Percentiles rank a stretch among this genome's conserved stretches.
Evolutionary conservation across 1,284 basidiomycete species (phyloP).

Genomic region (Cutaneotrichosporon curvatum): DNA sequence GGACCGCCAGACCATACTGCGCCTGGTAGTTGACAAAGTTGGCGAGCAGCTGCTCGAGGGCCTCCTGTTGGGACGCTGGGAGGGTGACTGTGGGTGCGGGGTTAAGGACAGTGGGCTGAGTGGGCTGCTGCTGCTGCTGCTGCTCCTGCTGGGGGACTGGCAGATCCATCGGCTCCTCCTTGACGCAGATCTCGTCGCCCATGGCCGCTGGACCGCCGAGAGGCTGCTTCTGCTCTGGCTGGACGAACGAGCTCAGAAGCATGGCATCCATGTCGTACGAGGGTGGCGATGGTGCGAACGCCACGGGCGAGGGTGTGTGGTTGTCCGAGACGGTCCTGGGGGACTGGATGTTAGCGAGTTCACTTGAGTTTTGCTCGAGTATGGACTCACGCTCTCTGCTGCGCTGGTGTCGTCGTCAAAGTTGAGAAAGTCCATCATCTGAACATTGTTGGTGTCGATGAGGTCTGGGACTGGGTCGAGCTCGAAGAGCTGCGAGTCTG

Average conservation of each 20-base stretch:
- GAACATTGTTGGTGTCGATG: constrained; percentile 33
- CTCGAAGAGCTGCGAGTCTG: constrained; percentile 10
- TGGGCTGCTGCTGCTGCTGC: too few species aligned
- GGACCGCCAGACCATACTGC: constrained; percentile 23
- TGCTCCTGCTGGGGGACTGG: constrained; percentile 5
- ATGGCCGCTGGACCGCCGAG: constrained; percentile 5
- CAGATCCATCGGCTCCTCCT: constrained; percentile 35
- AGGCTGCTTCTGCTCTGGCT: constrained; percentile 18
- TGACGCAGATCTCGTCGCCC: constrained; percentile 22
- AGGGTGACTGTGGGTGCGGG: constrained; percentile 18
- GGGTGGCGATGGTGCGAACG: constrained; percentile 15
- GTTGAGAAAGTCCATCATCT: constrained; percentile 39
- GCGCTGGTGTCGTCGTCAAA: constrained; percentile 31
- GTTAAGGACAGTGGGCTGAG: not conserved
- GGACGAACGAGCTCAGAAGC: constrained; percentile 18
- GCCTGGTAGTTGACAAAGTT: constrained; percentile 36
- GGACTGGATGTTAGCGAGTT: constrained; percentile 32
- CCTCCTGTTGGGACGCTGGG: constrained; percentile 35
- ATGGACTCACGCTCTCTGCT: constrained; percentile 26
- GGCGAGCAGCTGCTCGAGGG: constrained; percentile 34
- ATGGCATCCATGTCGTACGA: constrained; percentile 25
- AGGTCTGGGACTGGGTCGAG: constrained; percentile 33
- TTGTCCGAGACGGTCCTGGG: constrained; percentile 38
- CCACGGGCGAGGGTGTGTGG: constrained; percentile 37
- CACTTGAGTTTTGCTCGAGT: too few species aligned